Percentiles rank a stretch among this genome's conserved stretches.
Evolutionary conservation across 257 asterid species (phyloP).

Genomic region (Jasminum sambac): DNA sequence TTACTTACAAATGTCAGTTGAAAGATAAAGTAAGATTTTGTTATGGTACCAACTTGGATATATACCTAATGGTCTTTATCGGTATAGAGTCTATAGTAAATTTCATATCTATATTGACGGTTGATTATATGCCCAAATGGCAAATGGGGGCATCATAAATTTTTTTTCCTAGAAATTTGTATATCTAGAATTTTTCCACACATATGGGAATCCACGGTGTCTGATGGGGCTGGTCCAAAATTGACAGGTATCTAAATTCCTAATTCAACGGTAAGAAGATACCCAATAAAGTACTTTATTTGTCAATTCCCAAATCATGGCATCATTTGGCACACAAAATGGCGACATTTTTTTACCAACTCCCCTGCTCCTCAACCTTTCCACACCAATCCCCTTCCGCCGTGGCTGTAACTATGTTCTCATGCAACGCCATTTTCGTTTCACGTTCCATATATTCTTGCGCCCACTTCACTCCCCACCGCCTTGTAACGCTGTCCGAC

Average conservation of each 20-base stretch:
- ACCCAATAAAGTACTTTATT: background rate
- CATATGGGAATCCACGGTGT: too few relatives aligned
- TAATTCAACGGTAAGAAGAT: background rate
- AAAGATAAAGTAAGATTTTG: too few relatives aligned
- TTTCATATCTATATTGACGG: too few relatives aligned
- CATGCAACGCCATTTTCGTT: slow-evolving; percentile 20
- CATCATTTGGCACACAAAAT: slow-evolving; percentile 33
- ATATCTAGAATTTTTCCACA: too few relatives aligned
- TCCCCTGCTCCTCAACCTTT: background rate
- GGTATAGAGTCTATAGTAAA: too few relatives aligned
- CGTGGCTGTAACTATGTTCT: slow-evolving; percentile 18
- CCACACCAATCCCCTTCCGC: background rate
- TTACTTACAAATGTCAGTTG: too few relatives aligned
- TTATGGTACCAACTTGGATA: too few relatives aligned
- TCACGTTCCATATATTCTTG: background rate
- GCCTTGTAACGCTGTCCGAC: background rate
- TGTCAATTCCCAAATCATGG: slow-evolving; percentile 15
- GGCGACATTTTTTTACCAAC: slow-evolving; percentile 25
- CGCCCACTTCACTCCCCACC: slow-evolving; percentile 15
- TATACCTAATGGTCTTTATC: too few relatives aligned
- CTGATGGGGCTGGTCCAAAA: background rate
- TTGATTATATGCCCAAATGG: too few relatives aligned
- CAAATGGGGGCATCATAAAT: too few relatives aligned
- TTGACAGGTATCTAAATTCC: background rate
- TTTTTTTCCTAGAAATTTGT: too few relatives aligned